A percentile compares a stretch with the other conserved stretches of the same genome.
These are phyloP conservation scores for Candida hispaniensis DNA, from an alignment of 805 yeast genomes.

Conservation along the genomic window DNA sequence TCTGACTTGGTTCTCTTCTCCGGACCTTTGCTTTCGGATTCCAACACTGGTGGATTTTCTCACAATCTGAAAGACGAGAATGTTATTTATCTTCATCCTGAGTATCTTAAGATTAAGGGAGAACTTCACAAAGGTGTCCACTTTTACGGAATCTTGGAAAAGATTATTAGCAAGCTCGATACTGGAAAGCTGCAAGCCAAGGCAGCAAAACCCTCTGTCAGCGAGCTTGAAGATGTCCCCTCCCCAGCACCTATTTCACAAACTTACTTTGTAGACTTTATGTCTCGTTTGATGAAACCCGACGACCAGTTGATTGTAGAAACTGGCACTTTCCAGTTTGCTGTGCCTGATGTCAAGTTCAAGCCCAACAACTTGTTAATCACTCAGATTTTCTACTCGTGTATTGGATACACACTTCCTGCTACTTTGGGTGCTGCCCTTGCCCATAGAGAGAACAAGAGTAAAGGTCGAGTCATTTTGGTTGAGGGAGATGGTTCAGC, in stretches of 20 bases:
- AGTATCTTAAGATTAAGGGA: conserved; percentile 40
- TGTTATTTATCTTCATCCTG: conserved; percentile 43
- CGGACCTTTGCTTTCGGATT: conserved; percentile 60
- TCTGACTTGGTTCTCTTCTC: conserved; percentile 62
- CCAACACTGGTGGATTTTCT: conserved; percentile 58
- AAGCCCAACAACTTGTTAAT: conserved; percentile 39
- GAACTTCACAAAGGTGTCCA: conserved; percentile 34
- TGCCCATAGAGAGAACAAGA: conserved; percentile 40
- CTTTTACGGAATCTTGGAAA: conserved; percentile 42
- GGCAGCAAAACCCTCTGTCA: conserved; percentile 25
- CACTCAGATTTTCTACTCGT: conserved; percentile 67
- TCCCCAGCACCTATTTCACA: conserved; percentile 30
- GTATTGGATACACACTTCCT: conserved; percentile 85
- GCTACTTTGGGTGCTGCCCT: conserved; percentile 73
- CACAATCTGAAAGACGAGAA: conserved; percentile 36
- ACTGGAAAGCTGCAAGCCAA: conserved; percentile 21
- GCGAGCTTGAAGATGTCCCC: conserved; percentile 23
- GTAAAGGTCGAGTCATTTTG: conserved; percentile 48
- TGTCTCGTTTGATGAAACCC: conserved; percentile 40
- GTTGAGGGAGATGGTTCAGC: conserved; percentile 92
- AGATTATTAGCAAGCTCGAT: conserved; percentile 34
- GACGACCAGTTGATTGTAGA: conserved; percentile 69
- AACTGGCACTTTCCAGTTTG: conserved; percentile 77
- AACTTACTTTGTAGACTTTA: conserved; percentile 33
- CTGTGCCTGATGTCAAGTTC: conserved; percentile 53